phyloP scores from a whole-genome alignment of 495 filamentous ascomycete species.

The Daldinia grandis region DNA sequence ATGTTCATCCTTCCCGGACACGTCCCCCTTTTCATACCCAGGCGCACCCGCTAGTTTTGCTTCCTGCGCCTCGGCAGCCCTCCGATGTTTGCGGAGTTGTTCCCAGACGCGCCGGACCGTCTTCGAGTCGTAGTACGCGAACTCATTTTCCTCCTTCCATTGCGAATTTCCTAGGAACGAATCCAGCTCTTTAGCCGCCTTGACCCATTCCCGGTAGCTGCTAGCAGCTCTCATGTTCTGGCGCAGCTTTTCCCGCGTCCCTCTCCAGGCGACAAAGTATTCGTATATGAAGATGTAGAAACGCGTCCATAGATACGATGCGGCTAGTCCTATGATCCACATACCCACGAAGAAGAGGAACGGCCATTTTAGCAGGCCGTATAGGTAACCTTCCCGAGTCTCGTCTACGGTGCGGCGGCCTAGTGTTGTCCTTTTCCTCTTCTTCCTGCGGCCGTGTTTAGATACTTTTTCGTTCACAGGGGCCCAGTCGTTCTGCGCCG shows the following conservation, averaged over 20 bases:
- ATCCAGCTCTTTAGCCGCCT: slow-evolving; percentile 80
- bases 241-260: slow-evolving; percentile 73
- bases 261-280: slow-evolving; percentile 75
- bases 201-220: slow-evolving; percentile 83
- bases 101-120: slow-evolving; percentile 79
- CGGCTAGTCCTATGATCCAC: slow-evolving; percentile 75
- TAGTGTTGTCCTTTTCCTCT: slow-evolving; percentile 44
- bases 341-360: slow-evolving; percentile 78
- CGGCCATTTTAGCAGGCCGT: slow-evolving; percentile 89
- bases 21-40: slow-evolving; percentile 29
- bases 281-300: slow-evolving; percentile 92
- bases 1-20: slow-evolving; percentile 32
- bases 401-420: slow-evolving; percentile 78
- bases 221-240: slow-evolving; percentile 72
- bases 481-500: slow-evolving; percentile 85
- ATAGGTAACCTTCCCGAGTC: slow-evolving; percentile 91
- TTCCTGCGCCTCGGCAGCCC: slow-evolving; percentile 65
- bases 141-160: slow-evolving; percentile 90
- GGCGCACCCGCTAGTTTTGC: slow-evolving; percentile 21
- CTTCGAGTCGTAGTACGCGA: slow-evolving; percentile 91
- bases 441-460: slow-evolving; percentile 48
- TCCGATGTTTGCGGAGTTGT: slow-evolving; percentile 71
- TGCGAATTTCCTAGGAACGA: slow-evolving; percentile 78
- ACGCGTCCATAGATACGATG: slow-evolving; percentile 81
- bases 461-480: slow-evolving; percentile 74